Evolutionary conservation across 1,284 basidiomycete species (phyloP).

Genomic region (Cryptococcus deneoformans): DNA sequence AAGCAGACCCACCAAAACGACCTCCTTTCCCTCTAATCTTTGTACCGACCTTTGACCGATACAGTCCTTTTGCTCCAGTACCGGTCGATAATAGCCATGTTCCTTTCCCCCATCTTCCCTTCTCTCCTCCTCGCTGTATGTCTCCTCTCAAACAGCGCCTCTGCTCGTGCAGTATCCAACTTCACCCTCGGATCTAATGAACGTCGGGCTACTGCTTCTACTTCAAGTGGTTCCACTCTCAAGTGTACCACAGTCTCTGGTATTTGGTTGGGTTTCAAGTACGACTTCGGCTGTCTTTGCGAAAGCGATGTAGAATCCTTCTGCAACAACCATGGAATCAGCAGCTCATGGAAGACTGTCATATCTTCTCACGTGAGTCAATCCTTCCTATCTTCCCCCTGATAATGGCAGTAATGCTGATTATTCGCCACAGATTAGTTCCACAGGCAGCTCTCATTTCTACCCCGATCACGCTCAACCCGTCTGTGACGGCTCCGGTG

Average conservation of each 20-base stretch:
- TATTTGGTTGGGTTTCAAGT: slow-evolving; percentile 11
- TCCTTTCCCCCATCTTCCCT: background rate
- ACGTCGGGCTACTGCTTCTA: too few relatives aligned
- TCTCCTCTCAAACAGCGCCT: slow-evolving; percentile 5
- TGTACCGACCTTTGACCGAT: too few relatives aligned
- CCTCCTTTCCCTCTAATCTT: too few relatives aligned
- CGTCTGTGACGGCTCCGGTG: slow-evolving; percentile 30
- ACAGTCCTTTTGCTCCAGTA: too few relatives aligned
- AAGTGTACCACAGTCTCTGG: slow-evolving; percentile 26
- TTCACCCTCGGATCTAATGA: slow-evolving; percentile 7
- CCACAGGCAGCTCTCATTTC: slow-evolving; percentile 7
- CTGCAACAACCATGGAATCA: slow-evolving; percentile 22
- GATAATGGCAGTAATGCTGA: background rate
- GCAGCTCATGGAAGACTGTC: slow-evolving; percentile 14
- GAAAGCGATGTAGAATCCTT: slow-evolving; percentile 27
- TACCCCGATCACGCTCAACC: slow-evolving; percentile 35
- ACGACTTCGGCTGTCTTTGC: slow-evolving; percentile 39
- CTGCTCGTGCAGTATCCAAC: slow-evolving; percentile 13
- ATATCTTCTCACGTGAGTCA: slow-evolving; percentile 25
- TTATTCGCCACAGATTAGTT: slow-evolving; percentile 12
- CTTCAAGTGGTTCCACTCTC: slow-evolving; percentile 3
- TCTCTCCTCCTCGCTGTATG: slow-evolving; percentile 8
- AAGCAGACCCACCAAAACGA: too few relatives aligned
- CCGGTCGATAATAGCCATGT: too few relatives aligned
- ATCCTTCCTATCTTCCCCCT: background rate